phyloP scores from a whole-genome alignment of 108 stramenopile species.

The Skeletonema marinoi region DNA sequence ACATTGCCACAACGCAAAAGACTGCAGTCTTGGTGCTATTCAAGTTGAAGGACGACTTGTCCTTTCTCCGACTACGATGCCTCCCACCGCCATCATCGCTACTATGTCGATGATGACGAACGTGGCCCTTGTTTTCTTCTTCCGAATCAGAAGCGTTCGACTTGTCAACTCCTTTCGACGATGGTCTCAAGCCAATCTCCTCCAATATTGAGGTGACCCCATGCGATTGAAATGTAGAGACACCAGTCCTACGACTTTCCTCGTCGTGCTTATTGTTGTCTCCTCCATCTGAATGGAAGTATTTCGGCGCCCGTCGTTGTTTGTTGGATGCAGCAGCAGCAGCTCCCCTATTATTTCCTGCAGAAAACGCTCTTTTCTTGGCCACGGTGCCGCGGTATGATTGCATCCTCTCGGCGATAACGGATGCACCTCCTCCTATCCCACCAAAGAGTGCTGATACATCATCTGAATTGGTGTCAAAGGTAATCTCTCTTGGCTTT shows the following conservation, averaged over 20 bases:
- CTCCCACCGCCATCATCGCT: constrained; percentile 8
- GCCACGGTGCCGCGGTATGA: not conserved
- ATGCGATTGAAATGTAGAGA: constrained; percentile 4
- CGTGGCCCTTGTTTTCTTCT: constrained; percentile 2
- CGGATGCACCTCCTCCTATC: constrained; percentile 14
- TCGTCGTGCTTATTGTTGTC: not conserved
- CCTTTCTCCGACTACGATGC: not conserved
- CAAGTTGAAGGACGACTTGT: not conserved
- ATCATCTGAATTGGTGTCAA: constrained; percentile 25
- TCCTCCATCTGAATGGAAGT: not conserved
- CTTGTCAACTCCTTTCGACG: not conserved
- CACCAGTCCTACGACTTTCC: not conserved
- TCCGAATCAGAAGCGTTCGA: not conserved
- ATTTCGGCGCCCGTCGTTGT: not conserved
- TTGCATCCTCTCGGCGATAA: constrained; percentile 4
- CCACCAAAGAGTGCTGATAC: constrained; percentile 33
- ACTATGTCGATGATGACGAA: constrained; percentile 7
- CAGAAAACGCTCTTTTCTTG: constrained; percentile 9
- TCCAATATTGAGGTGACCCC: constrained; percentile 29
- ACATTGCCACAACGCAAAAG: constrained; percentile 4
- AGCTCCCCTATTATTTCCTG: not conserved
- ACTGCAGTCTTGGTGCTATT: not conserved
- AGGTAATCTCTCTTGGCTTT: constrained; percentile 34
- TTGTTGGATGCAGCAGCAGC: not conserved
- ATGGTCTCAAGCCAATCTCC: constrained; percentile 24